Evolutionary conservation across 805 yeast genomes (phyloP), one percentile per base, ranked within the genome.

Genomic region (Candida loeiensis): DNA sequence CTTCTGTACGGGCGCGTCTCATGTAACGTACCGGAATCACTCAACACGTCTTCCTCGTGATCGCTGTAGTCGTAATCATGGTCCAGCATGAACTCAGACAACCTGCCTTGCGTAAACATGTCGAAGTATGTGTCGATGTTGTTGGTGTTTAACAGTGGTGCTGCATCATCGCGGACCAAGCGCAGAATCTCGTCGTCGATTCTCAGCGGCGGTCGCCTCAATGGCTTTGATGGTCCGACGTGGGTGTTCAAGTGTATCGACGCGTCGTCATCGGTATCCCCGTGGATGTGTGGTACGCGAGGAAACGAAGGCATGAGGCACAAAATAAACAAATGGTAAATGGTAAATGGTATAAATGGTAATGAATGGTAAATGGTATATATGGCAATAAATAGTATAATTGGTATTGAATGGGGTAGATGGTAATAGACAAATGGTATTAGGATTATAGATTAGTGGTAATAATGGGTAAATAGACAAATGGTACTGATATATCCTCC

Each of bases 241-340:
- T 50, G 54, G 25, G 59, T 53, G 42, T 63, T 54, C 19, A 66
- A 49, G 47, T 69, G 74, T 26, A 68, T 62, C 16, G 74, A 67
- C 1, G 63, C 64, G 30, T 66, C 71, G 26, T 69, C 73, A 39
- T 66, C 73, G 2, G 70, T 63, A 35, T 64, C 71, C 1, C 71
- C 72, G 24, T 57, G 52, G 3, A 65, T 50, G 4, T 45, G 45
- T 3, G 73, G 74, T n/a, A 67, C 53, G 26, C 50, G 49, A 4
- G 71, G 69, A 38, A 67, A 68, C 15, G 46, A 47, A 14, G 41
- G 39, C 51, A 47, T 47, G 13, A 5, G 9, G 9, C 5, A 25
- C 9, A 25, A 25, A 25, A 25, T 6, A 6, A 21, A 21, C 8
- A 21, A 21, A 21, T 21, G 8, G 6, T 21, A 6, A 9, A 9